These are phyloP conservation scores for Lumnitzera littorea DNA, from an alignment of 345 rosid genomes.

Conservation along the genomic window DNA sequence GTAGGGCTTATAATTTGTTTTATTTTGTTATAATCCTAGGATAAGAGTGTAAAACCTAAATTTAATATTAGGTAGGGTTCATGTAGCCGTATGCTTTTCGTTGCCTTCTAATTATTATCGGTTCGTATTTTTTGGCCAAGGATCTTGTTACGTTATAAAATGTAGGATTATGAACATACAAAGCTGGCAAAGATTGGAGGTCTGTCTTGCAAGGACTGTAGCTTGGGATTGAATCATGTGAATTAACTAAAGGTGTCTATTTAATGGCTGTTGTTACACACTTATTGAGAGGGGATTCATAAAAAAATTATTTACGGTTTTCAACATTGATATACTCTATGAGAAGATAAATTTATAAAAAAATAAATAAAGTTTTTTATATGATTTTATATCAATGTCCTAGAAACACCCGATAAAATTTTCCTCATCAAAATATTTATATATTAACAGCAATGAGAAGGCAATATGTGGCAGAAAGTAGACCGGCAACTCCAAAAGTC, in stretches of 20 bases:
- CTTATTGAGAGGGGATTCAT: too few relatives aligned
- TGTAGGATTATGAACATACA: slow-evolving; percentile 22
- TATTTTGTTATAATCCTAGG: background rate
- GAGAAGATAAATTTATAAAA: too few relatives aligned
- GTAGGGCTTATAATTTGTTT: background rate
- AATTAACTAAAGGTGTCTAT: too few relatives aligned
- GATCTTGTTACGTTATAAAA: slow-evolving; percentile 10
- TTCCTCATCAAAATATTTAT: background rate
- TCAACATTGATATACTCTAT: too few relatives aligned
- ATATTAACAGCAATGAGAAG: slow-evolving; percentile 12
- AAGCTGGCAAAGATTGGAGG: slow-evolving; percentile 35
- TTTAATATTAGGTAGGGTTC: background rate
- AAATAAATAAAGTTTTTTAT: too few relatives aligned
- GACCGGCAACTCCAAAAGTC: slow-evolving; percentile 17
- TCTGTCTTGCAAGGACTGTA: slow-evolving; percentile 9
- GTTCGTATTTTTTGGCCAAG: slow-evolving; percentile 1
- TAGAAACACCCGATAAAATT: too few relatives aligned
- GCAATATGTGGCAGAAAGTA: slow-evolving; percentile 6
- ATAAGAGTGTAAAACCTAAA: too few relatives aligned
- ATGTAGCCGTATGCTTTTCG: slow-evolving; percentile 8
- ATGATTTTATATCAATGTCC: too few relatives aligned
- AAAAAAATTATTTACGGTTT: too few relatives aligned
- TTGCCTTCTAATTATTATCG: slow-evolving; percentile 30
- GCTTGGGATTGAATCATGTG: too few relatives aligned
- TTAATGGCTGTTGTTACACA: too few relatives aligned